Percentiles rank a stretch among this genome's conserved stretches.
Conservation (phyloP, 164 flowering plant species). For the Sedum album region DNA sequence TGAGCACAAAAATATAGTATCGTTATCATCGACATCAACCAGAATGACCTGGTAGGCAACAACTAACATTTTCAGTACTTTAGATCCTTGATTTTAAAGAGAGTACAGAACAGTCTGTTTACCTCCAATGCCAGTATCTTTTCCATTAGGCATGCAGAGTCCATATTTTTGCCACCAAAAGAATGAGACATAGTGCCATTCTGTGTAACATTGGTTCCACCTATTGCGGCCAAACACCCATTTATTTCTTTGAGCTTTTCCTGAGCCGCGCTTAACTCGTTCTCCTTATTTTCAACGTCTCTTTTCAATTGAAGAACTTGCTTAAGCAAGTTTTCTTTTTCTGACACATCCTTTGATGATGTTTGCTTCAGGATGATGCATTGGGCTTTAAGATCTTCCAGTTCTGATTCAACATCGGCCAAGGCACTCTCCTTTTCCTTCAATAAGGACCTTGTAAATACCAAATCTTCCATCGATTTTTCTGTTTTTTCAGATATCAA, state of each 20-base stretch:
- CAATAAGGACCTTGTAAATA: conserved; percentile 25
- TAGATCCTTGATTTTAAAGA: neutral
- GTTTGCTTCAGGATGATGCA: conserved; percentile 40
- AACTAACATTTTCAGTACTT: neutral
- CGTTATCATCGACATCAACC: neutral
- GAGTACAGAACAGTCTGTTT: neutral
- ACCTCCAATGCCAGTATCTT: neutral
- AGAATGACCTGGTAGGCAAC: neutral
- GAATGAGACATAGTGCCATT: neutral
- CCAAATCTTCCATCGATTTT: conserved; percentile 34
- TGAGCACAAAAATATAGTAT: neutral
- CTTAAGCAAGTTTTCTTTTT: neutral
- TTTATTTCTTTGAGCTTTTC: conserved; percentile 14
- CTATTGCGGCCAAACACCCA: neutral
- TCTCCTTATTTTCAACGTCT: neutral
- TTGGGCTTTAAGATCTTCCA: conserved; percentile 37
- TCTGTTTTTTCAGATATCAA: conserved; percentile 40
- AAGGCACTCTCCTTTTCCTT: conserved; percentile 44
- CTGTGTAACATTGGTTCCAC: neutral
- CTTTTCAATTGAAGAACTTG: neutral
- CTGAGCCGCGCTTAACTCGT: neutral
- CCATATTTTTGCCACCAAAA: neutral
- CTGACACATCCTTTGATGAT: conserved; percentile 5
- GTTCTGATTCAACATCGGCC: conserved; percentile 34
- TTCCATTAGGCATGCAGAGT: neutral